A percentile compares a stretch with the other conserved stretches of the same genome.
Conservation (phyloP, 257 asterid species). For the Fraxinus excelsior region DNA sequence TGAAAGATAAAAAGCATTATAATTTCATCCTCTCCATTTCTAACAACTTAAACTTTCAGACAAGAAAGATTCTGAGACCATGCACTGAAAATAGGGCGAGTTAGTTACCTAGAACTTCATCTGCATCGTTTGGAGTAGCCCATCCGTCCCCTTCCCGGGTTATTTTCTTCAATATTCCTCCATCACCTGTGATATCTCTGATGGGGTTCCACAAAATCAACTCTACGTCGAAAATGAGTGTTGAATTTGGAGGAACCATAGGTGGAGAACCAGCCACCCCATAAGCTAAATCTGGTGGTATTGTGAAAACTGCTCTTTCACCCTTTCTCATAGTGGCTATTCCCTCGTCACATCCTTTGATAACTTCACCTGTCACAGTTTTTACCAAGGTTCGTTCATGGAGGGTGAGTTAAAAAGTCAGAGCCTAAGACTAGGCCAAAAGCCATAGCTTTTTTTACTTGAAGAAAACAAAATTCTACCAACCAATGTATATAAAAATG, state of each 20-base stretch:
- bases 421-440: too few relatives aligned
- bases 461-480: neutral
- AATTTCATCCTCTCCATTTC: neutral
- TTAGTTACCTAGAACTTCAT: conserved; percentile 59
- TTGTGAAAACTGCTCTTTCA: conserved; percentile 56
- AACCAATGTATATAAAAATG: too few relatives aligned
- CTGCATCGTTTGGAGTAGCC: conserved; percentile 63
- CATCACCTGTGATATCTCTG: conserved; percentile 59
- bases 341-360: conserved; percentile 70
- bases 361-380: conserved; percentile 54
- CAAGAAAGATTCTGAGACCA: too few relatives aligned
- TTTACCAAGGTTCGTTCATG: neutral
- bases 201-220: conserved; percentile 57
- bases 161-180: conserved; percentile 62
- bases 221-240: conserved; percentile 55
- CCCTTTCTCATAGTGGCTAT: conserved; percentile 65
- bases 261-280: conserved; percentile 61
- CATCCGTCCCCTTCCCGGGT: conserved; percentile 62
- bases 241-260: conserved; percentile 61
- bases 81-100: neutral
- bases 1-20: neutral
- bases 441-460: too few relatives aligned
- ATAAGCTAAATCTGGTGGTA: conserved; percentile 60
- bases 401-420: neutral
- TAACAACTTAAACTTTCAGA: neutral